phyloP scores from a whole-genome alignment of 371 early-diverging fungal genomes.

The Apophysomyces sp. region DNA sequence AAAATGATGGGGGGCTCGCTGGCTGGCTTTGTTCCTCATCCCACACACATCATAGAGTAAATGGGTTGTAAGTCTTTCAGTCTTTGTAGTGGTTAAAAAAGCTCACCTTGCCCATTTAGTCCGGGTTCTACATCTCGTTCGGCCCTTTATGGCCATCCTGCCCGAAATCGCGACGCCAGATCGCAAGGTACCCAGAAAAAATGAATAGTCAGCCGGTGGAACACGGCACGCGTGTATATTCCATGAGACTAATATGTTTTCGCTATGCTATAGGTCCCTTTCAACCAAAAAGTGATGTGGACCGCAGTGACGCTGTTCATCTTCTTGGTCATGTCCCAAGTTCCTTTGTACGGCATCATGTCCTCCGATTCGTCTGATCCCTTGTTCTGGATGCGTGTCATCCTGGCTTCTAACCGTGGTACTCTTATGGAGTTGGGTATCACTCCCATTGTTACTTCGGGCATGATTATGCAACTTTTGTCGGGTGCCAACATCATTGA shows the following conservation, averaged over 20 bases:
- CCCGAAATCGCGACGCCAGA: conserved; percentile 98
- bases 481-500: conserved; percentile 96
- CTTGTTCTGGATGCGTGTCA: conserved; percentile 99
- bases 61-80: neutral
- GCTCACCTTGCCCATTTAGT: conserved; percentile 47
- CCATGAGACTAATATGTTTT: conserved; percentile 2
- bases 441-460: conserved; percentile 98
- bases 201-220: neutral
- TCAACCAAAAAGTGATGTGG: conserved; percentile 99
- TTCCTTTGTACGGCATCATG: conserved; percentile 99
- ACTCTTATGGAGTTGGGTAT: conserved; percentile 99
- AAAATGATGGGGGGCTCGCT: neutral
- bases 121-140: conserved; percentile 94
- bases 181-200: conserved; percentile 74
- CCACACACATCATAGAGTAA: neutral
- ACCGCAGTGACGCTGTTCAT: conserved; percentile 98
- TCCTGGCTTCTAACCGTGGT: conserved; percentile 99
- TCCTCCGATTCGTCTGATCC: conserved; percentile 97
- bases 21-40: conserved; percentile 3
- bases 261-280: conserved; percentile 70
- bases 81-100: neutral
- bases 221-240: neutral
- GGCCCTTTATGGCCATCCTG: conserved; percentile 98
- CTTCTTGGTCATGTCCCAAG: conserved; percentile 99
- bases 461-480: conserved; percentile 99